A percentile compares a stretch with the other conserved stretches of the same genome.
Evolutionary conservation across 176 grass and related monocot species (phyloP).

Genomic region (Oropetium thomaeum): DNA sequence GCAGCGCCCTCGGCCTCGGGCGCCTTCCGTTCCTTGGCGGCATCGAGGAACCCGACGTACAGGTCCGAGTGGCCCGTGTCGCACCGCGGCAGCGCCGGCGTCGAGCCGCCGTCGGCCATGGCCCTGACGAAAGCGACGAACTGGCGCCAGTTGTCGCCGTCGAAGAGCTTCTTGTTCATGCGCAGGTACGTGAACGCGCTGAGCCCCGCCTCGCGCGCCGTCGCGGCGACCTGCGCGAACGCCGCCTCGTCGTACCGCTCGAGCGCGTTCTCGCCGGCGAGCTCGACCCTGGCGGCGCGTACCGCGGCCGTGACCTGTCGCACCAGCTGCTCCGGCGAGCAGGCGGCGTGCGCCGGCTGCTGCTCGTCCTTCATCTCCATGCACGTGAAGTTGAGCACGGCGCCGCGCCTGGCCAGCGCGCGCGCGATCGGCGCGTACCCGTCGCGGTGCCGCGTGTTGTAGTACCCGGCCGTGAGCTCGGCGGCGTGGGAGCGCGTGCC

Average conservation of each 20-base stretch:
- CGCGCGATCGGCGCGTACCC: conserved; percentile 72
- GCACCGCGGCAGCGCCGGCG: conserved; percentile 44
- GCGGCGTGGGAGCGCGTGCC: conserved; percentile 77
- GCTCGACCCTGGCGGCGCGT: conserved; percentile 39
- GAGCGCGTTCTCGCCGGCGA: conserved; percentile 92
- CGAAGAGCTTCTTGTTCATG: conserved; percentile 84
- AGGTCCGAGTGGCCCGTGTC: conserved; percentile 79
- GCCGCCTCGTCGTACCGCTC: conserved; percentile 86
- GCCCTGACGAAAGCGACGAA: conserved; percentile 85
- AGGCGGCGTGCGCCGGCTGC: conserved; percentile 69
- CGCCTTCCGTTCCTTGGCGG: conserved; percentile 28
- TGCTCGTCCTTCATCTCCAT: conserved; percentile 98
- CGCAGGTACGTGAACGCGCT: conserved; percentile 87
- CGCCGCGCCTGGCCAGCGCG: conserved; percentile 60
- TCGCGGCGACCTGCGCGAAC: conserved; percentile 61
- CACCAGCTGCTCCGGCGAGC: conserved; percentile 74
- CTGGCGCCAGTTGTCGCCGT: conserved; percentile 73
- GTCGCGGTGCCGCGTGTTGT: conserved; percentile 73
- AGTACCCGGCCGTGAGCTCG: conserved; percentile 95
- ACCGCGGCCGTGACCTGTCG: conserved; percentile 57
- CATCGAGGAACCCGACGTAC: conserved; percentile 72
- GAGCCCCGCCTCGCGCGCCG: conserved; percentile 42
- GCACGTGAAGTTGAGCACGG: conserved; percentile 92
- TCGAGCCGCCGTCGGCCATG: conserved; percentile 57
- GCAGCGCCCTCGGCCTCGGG: conserved; percentile 43